These are phyloP conservation scores for Lathyrus aphaca DNA, from an alignment of 306 rosid species.

Conservation along the genomic window DNA sequence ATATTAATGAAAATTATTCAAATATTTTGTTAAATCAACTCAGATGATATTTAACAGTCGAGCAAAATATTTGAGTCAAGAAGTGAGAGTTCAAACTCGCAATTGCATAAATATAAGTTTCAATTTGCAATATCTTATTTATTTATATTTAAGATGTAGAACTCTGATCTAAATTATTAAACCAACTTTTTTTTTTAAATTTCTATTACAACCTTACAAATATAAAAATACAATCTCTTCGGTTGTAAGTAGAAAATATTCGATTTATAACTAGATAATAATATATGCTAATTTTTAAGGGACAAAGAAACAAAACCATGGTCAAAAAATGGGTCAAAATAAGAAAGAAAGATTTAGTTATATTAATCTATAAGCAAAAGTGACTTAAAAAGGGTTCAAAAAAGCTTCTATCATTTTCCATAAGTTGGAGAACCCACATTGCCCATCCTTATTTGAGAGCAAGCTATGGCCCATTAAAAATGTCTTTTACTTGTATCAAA, in stretches of 20 bases:
- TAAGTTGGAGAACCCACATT: constrained; percentile 63
- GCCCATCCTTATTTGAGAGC: constrained; percentile 59
- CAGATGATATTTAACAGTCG: too few relatives aligned
- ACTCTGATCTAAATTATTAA: too few relatives aligned
- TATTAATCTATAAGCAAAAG: constrained; percentile 50
- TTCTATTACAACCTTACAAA: too few relatives aligned
- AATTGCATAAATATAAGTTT: too few relatives aligned
- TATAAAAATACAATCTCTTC: too few relatives aligned
- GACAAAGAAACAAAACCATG: constrained; percentile 47
- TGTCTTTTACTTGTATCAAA: constrained; percentile 61
- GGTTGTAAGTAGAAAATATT: too few relatives aligned
- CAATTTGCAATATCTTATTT: too few relatives aligned
- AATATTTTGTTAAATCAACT: too few relatives aligned
- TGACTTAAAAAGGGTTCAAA: constrained; percentile 50
- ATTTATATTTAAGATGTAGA: too few relatives aligned
- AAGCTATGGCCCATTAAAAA: constrained; percentile 62
- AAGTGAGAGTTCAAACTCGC: too few relatives aligned
- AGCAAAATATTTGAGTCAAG: too few relatives aligned
- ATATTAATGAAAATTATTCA: not conserved
- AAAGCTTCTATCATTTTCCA: constrained; percentile 54
- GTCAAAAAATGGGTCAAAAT: constrained; percentile 76
- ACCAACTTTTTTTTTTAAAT: too few relatives aligned
- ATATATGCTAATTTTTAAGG: constrained; percentile 43
- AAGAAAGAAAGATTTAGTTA: constrained; percentile 54
- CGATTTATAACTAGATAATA: not conserved